These are phyloP conservation scores for Eutrema heterophyllum DNA, from an alignment of 345 rosid genomes.

Conservation along the genomic window DNA sequence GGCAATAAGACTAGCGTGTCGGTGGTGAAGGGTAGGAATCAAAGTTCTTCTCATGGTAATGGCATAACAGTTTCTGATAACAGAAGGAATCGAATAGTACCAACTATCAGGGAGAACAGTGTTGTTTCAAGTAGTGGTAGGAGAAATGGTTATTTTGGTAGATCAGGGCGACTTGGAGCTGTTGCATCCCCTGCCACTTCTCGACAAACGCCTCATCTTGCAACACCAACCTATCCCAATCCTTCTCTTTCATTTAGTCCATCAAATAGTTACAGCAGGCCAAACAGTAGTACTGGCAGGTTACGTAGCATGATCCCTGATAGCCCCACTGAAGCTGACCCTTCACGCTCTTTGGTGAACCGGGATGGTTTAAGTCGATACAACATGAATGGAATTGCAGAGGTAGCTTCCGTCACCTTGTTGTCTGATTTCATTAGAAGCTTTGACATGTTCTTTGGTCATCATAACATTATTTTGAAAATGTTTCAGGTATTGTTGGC, in stretches of 20 bases:
- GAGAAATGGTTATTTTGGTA: conserved; percentile 38
- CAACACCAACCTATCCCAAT: conserved; percentile 32
- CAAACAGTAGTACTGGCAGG: conserved; percentile 12
- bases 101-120: conserved; percentile 40
- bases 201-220: conserved; percentile 41
- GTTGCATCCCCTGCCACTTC: conserved; percentile 28
- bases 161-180: conserved; percentile 38
- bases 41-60: conserved; percentile 37
- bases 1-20: conserved; percentile 49
- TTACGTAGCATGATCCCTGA: conserved; percentile 39
- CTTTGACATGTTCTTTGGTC: background rate
- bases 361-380: conserved; percentile 49
- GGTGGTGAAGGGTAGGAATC: conserved; percentile 35
- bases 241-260: conserved; percentile 30
- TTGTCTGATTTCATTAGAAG: conserved; percentile 19
- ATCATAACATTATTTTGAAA: conserved; percentile 1
- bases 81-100: conserved; percentile 46
- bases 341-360: conserved; percentile 38
- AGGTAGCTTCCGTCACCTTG: conserved; percentile 42
- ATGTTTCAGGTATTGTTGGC: conserved; percentile 60
- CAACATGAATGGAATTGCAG: conserved; percentile 78
- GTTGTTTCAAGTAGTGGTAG: conserved; percentile 51
- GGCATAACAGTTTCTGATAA: conserved; percentile 59
- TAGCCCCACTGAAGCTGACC: conserved; percentile 47
- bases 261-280: conserved; percentile 18